Base-by-base conservation (phyloP, 2,329 filamentous ascomycete genomes). In the Penicillium decumbens region DNA sequence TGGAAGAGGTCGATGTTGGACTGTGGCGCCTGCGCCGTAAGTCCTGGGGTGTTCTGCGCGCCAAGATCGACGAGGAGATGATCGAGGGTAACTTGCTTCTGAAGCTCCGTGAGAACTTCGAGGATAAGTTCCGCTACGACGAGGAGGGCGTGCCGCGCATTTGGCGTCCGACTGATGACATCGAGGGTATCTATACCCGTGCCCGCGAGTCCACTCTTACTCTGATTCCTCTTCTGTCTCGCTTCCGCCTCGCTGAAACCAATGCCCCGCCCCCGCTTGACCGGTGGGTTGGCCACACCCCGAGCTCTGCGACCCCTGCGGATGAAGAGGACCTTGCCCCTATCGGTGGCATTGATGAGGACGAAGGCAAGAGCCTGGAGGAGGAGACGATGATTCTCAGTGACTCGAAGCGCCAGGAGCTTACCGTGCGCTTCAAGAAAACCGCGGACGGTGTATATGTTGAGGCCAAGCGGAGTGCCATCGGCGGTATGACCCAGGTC, bases 121-220 rank as follows among this genome's bases (percentile, higher is more conserved):
- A 98, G 72, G 93, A 98, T 75, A 96, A 95, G 72, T 98, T 98
- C 80, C 86, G 93, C 56, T 98, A 98, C 64, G 93, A 98, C 63
- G 91, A 96, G 51, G 84, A 84, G 6, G 93, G 93, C 24, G 93
- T 98, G 4, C 93, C 93, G 4, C 82, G 93, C 51, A 95, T 98
- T 71, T 98, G 93, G 93, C 84, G 91, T 23, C 93, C 93, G 1
- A 91, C 86, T 1, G 93, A 98, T 67, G 93, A 98, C 65, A 98
- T 98, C 53, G 93, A 98, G 74, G 91, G 92, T 40, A 77, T 95
- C 37, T 98, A 97, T 72, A 96, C 90, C 30, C 86, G 84, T 56
- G 92, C 93, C 3, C 83, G 92, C 56, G 92, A 97, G 72, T 95
- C 89, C 4, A 98, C 93, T 0, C 79, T 98, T 46, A 87, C 84